Percentiles rank a stretch among this genome's conserved stretches.
Evolutionary conservation across 2,329 filamentous ascomycete species (phyloP).

Genomic region (Acrocalymma vagum): DNA sequence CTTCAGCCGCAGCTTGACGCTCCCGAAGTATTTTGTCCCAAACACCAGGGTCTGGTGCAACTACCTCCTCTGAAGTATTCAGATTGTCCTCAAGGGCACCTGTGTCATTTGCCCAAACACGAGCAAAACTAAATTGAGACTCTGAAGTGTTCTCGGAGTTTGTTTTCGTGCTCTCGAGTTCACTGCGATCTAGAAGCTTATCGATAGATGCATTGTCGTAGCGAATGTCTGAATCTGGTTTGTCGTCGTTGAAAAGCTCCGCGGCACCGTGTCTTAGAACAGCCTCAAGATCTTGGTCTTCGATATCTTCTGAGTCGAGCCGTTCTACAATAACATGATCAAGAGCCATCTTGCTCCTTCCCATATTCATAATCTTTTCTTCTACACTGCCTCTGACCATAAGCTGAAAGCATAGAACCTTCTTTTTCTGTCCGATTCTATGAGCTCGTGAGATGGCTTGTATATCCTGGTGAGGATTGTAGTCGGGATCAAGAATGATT

Average conservation of each 20-base stretch:
- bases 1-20: conserved; percentile 79
- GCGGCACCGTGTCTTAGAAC: conserved; percentile 89
- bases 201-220: conserved; percentile 89
- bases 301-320: conserved; percentile 85
- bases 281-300: conserved; percentile 81
- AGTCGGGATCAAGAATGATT: conserved; percentile 96
- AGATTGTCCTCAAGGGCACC: conserved; percentile 71
- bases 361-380: conserved; percentile 96
- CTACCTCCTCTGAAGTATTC: conserved; percentile 62
- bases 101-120: conserved; percentile 89
- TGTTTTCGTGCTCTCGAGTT: conserved; percentile 75
- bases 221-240: conserved; percentile 74
- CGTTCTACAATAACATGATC: conserved; percentile 94
- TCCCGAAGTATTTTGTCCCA: conserved; percentile 93
- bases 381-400: conserved; percentile 90
- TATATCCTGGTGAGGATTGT: conserved; percentile 97
- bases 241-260: conserved; percentile 81
- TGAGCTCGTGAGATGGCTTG: conserved; percentile 95
- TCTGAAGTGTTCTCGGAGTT: conserved; percentile 73
- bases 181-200: conserved; percentile 85
- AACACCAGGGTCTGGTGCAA: conserved; percentile 70
- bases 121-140: conserved; percentile 86
- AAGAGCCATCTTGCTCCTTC: conserved; percentile 93
- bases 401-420: conserved; percentile 93
- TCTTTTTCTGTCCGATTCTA: conserved; percentile 94